A percentile compares a stretch with the other conserved stretches of the same genome.
Conservation (phyloP, 768 basidiomycete genomes). For the Stropharia rugosoannulata region DNA sequence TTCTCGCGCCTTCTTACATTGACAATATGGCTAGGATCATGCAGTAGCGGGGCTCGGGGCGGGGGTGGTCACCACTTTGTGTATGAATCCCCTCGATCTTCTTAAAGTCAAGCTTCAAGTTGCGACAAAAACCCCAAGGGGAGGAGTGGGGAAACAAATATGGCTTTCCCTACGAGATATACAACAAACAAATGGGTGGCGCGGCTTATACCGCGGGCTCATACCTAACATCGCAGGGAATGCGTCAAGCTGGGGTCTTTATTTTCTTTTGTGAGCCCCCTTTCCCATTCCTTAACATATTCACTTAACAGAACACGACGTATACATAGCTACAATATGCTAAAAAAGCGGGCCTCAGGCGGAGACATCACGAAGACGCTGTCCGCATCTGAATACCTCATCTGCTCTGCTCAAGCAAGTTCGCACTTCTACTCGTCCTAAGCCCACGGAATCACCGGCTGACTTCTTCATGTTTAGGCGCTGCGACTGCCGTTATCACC, state of each 20-base stretch:
- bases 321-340: slow-evolving; percentile 78
- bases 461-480: slow-evolving; percentile 54
- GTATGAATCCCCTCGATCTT: slow-evolving; percentile 97
- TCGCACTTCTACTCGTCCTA: slow-evolving; percentile 39
- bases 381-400: slow-evolving; percentile 75
- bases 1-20: background rate
- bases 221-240: slow-evolving; percentile 92
- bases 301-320: background rate
- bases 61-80: slow-evolving; percentile 87
- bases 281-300: background rate
- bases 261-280: slow-evolving; percentile 89
- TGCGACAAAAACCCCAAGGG: slow-evolving; percentile 60
- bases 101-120: slow-evolving; percentile 95
- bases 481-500: slow-evolving; percentile 89
- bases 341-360: slow-evolving; percentile 77
- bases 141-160: slow-evolving; percentile 70
- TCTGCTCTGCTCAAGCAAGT: slow-evolving; percentile 97
- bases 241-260: slow-evolving; percentile 95
- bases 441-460: background rate
- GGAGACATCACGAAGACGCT: slow-evolving; percentile 66
- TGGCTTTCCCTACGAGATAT: slow-evolving; percentile 76
- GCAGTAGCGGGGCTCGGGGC: slow-evolving; percentile 92
- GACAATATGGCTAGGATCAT: slow-evolving; percentile 67
- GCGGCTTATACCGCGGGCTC: slow-evolving; percentile 88
- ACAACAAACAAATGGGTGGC: slow-evolving; percentile 71